Conservation (phyloP, 805 yeast genomes). For the Millerago galiae region DNA sequence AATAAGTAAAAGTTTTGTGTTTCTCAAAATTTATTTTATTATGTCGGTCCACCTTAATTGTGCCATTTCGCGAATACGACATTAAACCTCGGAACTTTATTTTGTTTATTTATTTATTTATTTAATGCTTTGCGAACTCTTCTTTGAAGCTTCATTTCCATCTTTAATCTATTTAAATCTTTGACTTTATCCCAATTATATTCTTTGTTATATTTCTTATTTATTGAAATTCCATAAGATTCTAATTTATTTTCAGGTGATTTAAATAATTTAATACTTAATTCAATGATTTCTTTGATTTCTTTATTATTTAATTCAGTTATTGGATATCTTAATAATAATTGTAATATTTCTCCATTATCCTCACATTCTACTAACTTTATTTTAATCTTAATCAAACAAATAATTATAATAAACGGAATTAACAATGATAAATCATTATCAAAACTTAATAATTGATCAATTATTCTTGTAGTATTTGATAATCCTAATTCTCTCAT, state of each 20-base stretch:
- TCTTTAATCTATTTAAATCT: conserved; percentile 38
- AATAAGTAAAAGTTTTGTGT: too few species aligned
- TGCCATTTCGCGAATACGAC: too few species aligned
- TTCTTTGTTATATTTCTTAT: conserved; percentile 33
- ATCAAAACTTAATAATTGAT: conserved; percentile 31
- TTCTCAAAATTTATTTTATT: too few species aligned
- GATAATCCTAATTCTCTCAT: conserved; percentile 39
- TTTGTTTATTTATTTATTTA: background rate
- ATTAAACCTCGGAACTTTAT: background rate
- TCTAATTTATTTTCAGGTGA: conserved; percentile 28
- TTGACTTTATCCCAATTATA: conserved; percentile 31
- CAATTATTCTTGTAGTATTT: conserved; percentile 34
- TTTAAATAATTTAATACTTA: conserved; percentile 30
- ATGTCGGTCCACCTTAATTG: too few species aligned
- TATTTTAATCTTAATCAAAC: conserved; percentile 38
- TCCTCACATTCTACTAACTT: conserved; percentile 38
- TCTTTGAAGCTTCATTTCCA: conserved; percentile 43
- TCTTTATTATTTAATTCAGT: conserved; percentile 23
- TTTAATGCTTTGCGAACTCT: conserved; percentile 26
- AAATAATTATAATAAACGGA: conserved; percentile 32
- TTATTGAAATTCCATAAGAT: conserved; percentile 34
- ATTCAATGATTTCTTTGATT: conserved; percentile 25
- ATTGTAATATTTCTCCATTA: conserved; percentile 39
- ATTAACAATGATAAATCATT: conserved; percentile 29
- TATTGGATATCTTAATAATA: conserved; percentile 40